phyloP scores from a whole-genome alignment of 2,329 filamentous ascomycete species.

The Colletotrichum coccodes region DNA sequence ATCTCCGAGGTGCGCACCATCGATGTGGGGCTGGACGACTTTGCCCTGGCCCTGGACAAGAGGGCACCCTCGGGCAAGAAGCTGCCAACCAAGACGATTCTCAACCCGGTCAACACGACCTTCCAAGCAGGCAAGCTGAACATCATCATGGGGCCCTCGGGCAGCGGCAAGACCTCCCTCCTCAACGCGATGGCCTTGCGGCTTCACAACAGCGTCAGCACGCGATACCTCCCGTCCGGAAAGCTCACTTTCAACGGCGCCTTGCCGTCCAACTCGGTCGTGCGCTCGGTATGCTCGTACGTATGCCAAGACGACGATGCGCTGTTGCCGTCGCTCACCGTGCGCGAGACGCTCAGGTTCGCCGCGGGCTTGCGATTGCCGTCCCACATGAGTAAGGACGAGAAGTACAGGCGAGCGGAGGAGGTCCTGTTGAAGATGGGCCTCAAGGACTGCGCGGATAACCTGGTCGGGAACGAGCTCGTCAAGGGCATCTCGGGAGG shows the following conservation, averaged over 20 bases:
- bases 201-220: constrained; percentile 69
- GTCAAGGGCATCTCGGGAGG: constrained; percentile 84
- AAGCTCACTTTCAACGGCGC: constrained; percentile 77
- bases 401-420: constrained; percentile 76
- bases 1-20: constrained; percentile 67
- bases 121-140: constrained; percentile 78
- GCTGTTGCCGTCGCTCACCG: constrained; percentile 77
- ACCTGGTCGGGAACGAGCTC: constrained; percentile 76
- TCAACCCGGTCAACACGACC: constrained; percentile 72
- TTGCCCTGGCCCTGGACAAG: constrained; percentile 73
- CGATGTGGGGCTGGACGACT: constrained; percentile 71
- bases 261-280: constrained; percentile 72
- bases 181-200: constrained; percentile 79
- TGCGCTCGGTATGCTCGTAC: constrained; percentile 79
- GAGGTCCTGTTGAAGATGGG: constrained; percentile 80
- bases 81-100: constrained; percentile 65
- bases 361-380: constrained; percentile 78
- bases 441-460: constrained; percentile 81
- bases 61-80: constrained; percentile 61
- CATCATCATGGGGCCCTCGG: constrained; percentile 83
- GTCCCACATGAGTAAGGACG: constrained; percentile 73
- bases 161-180: constrained; percentile 80
- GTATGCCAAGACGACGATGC: constrained; percentile 84
- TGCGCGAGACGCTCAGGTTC: constrained; percentile 78
- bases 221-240: constrained; percentile 70